A percentile compares a stretch with the other conserved stretches of the same genome.
phyloP scores from a whole-genome alignment of 1,284 basidiomycete species.

The Moniliophthora roreri region DNA sequence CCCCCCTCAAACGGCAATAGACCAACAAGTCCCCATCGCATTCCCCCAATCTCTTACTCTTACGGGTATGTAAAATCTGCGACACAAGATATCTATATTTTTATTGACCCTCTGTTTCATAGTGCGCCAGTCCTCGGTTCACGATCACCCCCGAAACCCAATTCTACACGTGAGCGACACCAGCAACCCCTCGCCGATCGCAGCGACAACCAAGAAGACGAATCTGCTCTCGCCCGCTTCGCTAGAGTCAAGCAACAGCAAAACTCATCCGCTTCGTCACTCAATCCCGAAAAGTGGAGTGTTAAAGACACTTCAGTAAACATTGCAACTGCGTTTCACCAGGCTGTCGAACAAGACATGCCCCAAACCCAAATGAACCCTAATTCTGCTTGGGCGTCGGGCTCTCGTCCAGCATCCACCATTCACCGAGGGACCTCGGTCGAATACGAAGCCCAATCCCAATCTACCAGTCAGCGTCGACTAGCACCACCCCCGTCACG shows the following conservation, averaged over 20 bases:
- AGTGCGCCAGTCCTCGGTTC: constrained; percentile 59
- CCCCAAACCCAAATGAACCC: constrained; percentile 40
- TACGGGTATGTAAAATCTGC: constrained; percentile 54
- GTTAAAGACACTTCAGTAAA: constrained; percentile 83
- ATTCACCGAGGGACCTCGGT: constrained; percentile 73
- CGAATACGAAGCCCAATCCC: constrained; percentile 71
- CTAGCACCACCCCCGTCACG: constrained; percentile 29
- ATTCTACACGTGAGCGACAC: constrained; percentile 28
- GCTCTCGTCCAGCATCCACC: constrained; percentile 41
- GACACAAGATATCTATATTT: constrained; percentile 20
- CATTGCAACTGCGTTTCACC: constrained; percentile 76
- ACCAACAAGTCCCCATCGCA: constrained; percentile 36
- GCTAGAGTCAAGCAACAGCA: constrained; percentile 30
- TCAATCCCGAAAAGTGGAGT: constrained; percentile 55
- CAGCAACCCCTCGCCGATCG: constrained; percentile 21
- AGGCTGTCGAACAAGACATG: constrained; percentile 58
- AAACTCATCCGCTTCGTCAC: constrained; percentile 25
- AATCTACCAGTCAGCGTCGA: constrained; percentile 50
- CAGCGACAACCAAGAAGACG: constrained; percentile 32
- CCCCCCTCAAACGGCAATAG: constrained; percentile 37
- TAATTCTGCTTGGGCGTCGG: constrained; percentile 66
- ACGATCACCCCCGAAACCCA: constrained; percentile 58
- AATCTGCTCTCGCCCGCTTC: constrained; percentile 37
- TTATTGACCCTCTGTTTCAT: constrained; percentile 20
- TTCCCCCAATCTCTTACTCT: constrained; percentile 58